These are phyloP conservation scores for Cryphonectria radicalis DNA, from an alignment of 2,329 filamentous ascomycete genomes.

Conservation along the genomic window DNA sequence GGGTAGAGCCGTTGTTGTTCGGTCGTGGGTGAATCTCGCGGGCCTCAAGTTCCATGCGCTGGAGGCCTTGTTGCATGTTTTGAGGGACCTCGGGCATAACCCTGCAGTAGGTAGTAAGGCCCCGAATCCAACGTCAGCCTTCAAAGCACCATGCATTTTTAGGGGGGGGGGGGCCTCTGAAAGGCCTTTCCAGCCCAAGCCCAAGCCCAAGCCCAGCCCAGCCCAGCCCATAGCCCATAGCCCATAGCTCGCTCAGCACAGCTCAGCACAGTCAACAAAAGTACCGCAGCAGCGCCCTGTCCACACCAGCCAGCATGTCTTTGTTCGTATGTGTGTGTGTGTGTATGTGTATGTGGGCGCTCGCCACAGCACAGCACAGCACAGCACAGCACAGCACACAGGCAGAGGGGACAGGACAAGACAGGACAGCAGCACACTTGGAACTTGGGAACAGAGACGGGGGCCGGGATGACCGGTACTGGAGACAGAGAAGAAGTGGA, in stretches of 20 bases:
- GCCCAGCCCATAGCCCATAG: no score
- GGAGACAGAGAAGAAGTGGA: constrained; percentile 20
- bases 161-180: background rate
- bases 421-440: background rate
- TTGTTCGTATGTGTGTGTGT: background rate
- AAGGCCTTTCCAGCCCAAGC: background rate
- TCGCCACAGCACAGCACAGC: constrained; percentile 5
- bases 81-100: constrained; percentile 94
- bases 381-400: background rate
- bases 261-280: constrained; percentile 14
- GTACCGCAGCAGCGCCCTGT: constrained; percentile 14
- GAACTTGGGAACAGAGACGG: background rate
- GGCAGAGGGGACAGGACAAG: no score
- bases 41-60: constrained; percentile 85
- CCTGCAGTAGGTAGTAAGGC: constrained; percentile 54
- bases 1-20: constrained; percentile 36
- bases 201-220: background rate
- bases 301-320: background rate
- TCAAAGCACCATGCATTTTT: constrained; percentile 33
- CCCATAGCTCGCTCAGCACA: background rate
- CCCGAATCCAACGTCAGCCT: constrained; percentile 43
- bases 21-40: constrained; percentile 50
- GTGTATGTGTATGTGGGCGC: constrained; percentile 11
- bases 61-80: constrained; percentile 94
- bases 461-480: constrained; percentile 21